A percentile compares a stretch with the other conserved stretches of the same genome.
phyloP scores from a whole-genome alignment of 768 basidiomycete genomes.

The Pulveroboletus sp. region DNA sequence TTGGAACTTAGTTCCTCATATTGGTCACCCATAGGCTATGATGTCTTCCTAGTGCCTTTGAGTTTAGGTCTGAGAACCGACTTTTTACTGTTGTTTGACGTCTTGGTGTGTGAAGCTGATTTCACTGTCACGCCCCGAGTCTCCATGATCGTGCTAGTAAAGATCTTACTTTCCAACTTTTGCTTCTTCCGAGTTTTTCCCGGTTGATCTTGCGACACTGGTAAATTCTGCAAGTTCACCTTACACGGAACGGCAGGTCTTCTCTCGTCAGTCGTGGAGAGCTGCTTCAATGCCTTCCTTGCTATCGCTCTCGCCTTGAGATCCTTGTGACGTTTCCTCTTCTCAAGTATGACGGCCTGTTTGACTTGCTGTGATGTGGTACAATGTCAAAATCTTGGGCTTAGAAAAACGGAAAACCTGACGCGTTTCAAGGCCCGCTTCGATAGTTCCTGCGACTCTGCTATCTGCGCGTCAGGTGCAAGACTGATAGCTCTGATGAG shows the following conservation, averaged over 20 bases:
- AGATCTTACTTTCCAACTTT: conserved; percentile 6
- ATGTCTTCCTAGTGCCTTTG: neutral
- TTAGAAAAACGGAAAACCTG: conserved; percentile 10
- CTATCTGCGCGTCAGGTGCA: neutral
- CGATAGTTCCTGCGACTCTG: conserved; percentile 34
- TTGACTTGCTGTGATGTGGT: conserved; percentile 41
- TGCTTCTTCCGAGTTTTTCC: conserved; percentile 15
- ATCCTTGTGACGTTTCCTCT: conserved; percentile 46
- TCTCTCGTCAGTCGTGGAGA: neutral
- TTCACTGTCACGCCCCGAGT: neutral
- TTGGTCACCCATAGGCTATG: conserved; percentile 4
- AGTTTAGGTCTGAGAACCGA: neutral
- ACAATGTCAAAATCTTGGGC: neutral
- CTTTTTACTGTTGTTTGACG: neutral
- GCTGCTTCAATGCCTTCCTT: conserved; percentile 25
- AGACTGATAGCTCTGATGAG: conserved; percentile 25
- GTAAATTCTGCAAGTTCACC: neutral
- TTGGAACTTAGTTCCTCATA: conserved; percentile 2
- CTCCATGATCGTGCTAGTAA: neutral
- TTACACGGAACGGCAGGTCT: neutral
- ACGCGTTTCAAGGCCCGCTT: conserved; percentile 65
- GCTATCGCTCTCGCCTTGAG: conserved; percentile 38
- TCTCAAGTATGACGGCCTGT: conserved; percentile 40
- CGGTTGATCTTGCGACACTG: neutral
- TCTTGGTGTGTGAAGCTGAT: neutral